Conservation (phyloP, 805 yeast species). For the Candida stauntonica region DNA sequence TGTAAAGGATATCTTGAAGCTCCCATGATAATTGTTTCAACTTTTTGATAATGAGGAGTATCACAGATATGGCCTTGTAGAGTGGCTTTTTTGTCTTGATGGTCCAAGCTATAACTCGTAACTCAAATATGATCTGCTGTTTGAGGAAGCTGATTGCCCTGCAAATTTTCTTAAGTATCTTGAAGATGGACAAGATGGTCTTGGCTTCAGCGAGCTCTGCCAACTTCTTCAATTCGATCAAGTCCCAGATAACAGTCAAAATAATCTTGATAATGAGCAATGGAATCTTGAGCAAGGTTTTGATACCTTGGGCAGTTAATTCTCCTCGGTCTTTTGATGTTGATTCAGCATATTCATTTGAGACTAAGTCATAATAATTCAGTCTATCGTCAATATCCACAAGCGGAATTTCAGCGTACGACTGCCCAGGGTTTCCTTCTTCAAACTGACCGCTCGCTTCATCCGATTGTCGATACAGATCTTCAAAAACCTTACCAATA, state of each 20-base stretch:
- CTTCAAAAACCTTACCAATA: neutral
- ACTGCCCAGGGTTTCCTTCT: neutral
- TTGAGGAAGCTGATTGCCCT: slow-evolving; percentile 11
- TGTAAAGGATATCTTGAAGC: slow-evolving; percentile 19
- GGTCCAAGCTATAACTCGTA: slow-evolving; percentile 12
- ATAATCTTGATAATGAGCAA: slow-evolving; percentile 16
- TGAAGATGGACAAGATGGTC: slow-evolving; percentile 9
- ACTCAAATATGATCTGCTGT: slow-evolving; percentile 10
- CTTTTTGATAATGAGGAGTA: slow-evolving; percentile 15
- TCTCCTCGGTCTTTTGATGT: neutral
- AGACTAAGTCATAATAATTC: slow-evolving; percentile 1
- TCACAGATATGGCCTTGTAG: slow-evolving; percentile 13
- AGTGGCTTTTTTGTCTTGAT: slow-evolving; percentile 13
- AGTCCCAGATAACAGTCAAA: slow-evolving; percentile 15
- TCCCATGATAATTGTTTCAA: slow-evolving; percentile 20
- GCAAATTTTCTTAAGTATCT: slow-evolving; percentile 14
- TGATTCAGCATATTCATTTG: neutral
- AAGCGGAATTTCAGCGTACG: slow-evolving; percentile 12
- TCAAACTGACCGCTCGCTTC: neutral
- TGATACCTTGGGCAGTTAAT: slow-evolving; percentile 9
- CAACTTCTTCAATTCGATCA: slow-evolving; percentile 19
- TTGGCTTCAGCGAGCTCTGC: slow-evolving; percentile 17
- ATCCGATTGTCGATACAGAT: neutral
- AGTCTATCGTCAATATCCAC: slow-evolving; percentile 3
- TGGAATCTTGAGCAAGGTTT: slow-evolving; percentile 13